Evolutionary conservation across 345 rosid species (phyloP).

Genomic region (Boechera divaricarpa): DNA sequence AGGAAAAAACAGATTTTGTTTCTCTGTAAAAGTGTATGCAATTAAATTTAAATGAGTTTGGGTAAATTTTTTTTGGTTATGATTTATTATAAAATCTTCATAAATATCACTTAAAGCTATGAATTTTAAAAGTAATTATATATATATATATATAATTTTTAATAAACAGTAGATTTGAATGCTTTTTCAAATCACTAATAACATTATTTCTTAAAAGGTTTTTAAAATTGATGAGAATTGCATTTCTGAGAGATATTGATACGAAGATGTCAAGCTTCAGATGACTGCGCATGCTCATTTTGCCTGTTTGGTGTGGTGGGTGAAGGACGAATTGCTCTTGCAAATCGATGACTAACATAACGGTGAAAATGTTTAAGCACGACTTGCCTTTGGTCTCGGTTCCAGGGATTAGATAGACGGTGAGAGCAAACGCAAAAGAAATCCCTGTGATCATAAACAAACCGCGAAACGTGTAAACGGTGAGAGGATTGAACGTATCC

Average conservation of each 20-base stretch:
- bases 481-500: slow-evolving; percentile 21
- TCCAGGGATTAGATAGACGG: slow-evolving; percentile 5
- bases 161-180: too few species aligned
- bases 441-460: slow-evolving; percentile 46
- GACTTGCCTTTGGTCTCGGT: slow-evolving; percentile 11
- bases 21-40: too few species aligned
- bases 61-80: too few species aligned
- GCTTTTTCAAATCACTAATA: too few species aligned
- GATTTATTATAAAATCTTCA: too few species aligned
- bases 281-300: background rate
- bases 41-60: too few species aligned
- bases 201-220: too few species aligned
- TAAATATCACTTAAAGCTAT: too few species aligned
- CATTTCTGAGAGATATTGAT: background rate
- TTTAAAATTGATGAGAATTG: background rate
- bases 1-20: too few species aligned
- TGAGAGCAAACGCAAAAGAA: slow-evolving; percentile 37
- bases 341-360: slow-evolving; percentile 1
- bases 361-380: background rate
- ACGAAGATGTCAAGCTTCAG: background rate
- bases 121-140: too few species aligned
- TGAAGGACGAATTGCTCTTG: slow-evolving; percentile 3
- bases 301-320: slow-evolving; percentile 3
- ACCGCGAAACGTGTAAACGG: slow-evolving; percentile 37
- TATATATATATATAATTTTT: too few species aligned